Evolutionary conservation across 352 stramenopile genomes (phyloP).

Genomic region (Globisporangium perplexum): DNA sequence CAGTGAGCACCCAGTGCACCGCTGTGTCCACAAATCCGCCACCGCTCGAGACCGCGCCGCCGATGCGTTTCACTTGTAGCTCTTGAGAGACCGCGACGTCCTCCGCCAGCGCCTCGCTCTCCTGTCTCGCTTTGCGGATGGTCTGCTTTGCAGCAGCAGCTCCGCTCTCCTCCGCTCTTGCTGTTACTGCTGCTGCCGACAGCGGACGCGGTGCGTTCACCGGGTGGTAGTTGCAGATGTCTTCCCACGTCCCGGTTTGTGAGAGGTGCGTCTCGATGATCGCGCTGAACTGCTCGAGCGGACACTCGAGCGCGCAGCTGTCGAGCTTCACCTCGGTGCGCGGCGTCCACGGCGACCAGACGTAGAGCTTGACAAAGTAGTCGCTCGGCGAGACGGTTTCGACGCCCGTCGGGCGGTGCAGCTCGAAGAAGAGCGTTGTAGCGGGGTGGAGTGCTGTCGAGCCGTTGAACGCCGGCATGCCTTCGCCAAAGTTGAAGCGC

Average conservation of each 20-base stretch:
- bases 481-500: slow-evolving; percentile 66
- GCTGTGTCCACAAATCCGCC: neutral
- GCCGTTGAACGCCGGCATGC: slow-evolving; percentile 52
- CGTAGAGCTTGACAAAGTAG: slow-evolving; percentile 58
- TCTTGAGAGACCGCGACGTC: neutral
- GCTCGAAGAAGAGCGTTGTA: slow-evolving; percentile 73
- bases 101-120: neutral
- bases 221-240: slow-evolving; percentile 68
- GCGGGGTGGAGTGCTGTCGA: slow-evolving; percentile 59
- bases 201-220: slow-evolving; percentile 19
- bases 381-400: slow-evolving; percentile 2
- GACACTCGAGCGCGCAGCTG: slow-evolving; percentile 52
- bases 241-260: slow-evolving; percentile 58
- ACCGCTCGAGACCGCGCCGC: too few relatives aligned
- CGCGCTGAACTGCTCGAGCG: slow-evolving; percentile 41
- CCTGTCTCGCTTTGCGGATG: neutral
- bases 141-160: neutral
- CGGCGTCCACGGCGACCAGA: slow-evolving; percentile 58
- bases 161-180: too few relatives aligned
- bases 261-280: slow-evolving; percentile 54
- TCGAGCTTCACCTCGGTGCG: slow-evolving; percentile 53
- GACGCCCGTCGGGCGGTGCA: slow-evolving; percentile 29
- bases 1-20: slow-evolving; percentile 10
- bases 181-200: neutral
- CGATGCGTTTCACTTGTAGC: neutral